Conservation (phyloP, 2,329 filamentous ascomycete species). For the Trichophyton mentagrophytes region DNA sequence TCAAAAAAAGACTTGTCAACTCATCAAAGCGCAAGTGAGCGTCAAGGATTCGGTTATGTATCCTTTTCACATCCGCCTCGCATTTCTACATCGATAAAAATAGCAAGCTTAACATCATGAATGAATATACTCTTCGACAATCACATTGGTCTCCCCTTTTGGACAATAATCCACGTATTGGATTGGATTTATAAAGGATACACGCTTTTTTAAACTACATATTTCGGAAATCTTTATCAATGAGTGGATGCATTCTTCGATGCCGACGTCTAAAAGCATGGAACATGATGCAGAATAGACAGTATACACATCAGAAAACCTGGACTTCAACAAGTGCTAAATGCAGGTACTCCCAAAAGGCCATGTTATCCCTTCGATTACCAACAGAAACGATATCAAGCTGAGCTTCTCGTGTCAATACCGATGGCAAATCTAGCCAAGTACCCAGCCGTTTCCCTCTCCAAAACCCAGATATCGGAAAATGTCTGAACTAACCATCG, state of each 20-base stretch:
- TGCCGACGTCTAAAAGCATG: no score
- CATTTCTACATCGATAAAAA: neutral
- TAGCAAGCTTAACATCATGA: neutral
- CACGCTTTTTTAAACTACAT: neutral
- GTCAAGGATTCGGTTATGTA: neutral
- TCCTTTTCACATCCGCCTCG: no score
- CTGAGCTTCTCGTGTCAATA: neutral
- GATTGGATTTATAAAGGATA: neutral
- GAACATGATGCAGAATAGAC: neutral
- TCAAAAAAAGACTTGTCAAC: slow-evolving; percentile 79
- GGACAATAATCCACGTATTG: neutral
- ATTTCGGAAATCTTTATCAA: neutral
- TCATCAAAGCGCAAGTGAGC: slow-evolving; percentile 26
- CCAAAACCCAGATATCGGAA: neutral
- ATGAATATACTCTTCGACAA: neutral
- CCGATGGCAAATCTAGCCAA: neutral
- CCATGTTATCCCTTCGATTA: no score
- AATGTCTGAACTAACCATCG: neutral
- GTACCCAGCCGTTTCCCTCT: neutral
- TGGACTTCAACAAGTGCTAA: no score
- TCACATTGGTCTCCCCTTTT: neutral
- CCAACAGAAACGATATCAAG: neutral
- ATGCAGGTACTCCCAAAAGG: no score
- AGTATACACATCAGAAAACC: no score
- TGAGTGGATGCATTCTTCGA: neutral